A percentile compares a stretch with the other conserved stretches of the same genome.
Conservation (phyloP, 352 stramenopile species). For the Globisporangium radiosum region DNA sequence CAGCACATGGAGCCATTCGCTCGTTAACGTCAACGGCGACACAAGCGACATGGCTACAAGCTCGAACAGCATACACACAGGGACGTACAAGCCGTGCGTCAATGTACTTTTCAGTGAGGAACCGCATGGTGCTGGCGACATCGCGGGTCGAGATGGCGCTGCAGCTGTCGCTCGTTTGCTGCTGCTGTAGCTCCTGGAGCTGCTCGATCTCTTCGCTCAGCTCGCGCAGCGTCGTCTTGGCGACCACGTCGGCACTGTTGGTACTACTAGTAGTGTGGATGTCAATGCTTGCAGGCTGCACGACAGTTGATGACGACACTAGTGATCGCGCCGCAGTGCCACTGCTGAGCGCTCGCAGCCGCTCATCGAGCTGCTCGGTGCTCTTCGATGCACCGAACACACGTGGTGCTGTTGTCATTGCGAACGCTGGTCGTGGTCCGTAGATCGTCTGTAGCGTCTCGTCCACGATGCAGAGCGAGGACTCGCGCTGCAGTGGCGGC, state of each 20-base stretch:
- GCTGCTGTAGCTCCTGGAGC: constrained; percentile 10
- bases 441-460: constrained; percentile 52
- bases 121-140: constrained; percentile 14
- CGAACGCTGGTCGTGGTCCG: constrained; percentile 2
- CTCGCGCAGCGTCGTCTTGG: constrained; percentile 31
- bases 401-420: neutral
- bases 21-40: neutral
- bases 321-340: too few relatives aligned
- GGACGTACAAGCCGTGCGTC: constrained; percentile 23
- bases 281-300: too few relatives aligned
- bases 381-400: neutral
- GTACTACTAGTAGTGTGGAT: neutral
- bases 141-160: neutral
- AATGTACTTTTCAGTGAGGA: constrained; percentile 44
- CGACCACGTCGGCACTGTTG: constrained; percentile 23
- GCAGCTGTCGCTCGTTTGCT: too few relatives aligned
- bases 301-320: too few relatives aligned
- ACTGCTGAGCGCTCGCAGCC: constrained; percentile 6
- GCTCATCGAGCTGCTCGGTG: constrained; percentile 6
- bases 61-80: neutral
- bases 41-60: neutral
- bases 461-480: constrained; percentile 36
- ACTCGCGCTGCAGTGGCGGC: constrained; percentile 6
- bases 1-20: neutral
- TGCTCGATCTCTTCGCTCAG: constrained; percentile 38